These are phyloP conservation scores for Ascocoryne sarcoides DNA, from an alignment of 2,329 filamentous ascomycete species.

Conservation along the genomic window DNA sequence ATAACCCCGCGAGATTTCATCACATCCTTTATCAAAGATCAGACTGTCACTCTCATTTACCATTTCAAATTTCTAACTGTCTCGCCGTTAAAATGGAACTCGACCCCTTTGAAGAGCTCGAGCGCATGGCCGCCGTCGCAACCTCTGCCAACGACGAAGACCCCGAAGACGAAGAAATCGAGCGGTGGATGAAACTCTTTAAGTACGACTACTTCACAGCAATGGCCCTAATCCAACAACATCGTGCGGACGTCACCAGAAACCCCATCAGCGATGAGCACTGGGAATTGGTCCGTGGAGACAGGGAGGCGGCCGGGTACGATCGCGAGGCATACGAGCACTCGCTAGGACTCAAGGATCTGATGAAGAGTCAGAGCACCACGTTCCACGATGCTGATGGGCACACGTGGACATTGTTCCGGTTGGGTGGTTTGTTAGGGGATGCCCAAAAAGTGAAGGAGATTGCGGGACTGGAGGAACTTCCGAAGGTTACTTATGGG, in stretches of 20 bases:
- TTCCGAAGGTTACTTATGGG: slow-evolving; percentile 7
- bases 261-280: slow-evolving; percentile 7
- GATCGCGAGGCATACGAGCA: slow-evolving; percentile 13
- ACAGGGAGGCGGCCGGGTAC: slow-evolving; percentile 4
- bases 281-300: slow-evolving; percentile 6
- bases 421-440: slow-evolving; percentile 8
- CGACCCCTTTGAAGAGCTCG: slow-evolving; percentile 6
- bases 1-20: no score
- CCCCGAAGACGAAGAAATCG: slow-evolving; percentile 2
- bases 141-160: not conserved
- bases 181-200: slow-evolving; percentile 7
- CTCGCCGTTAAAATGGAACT: slow-evolving; percentile 1
- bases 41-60: no score
- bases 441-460: slow-evolving; percentile 5
- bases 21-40: no score
- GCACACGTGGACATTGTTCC: slow-evolving; percentile 5
- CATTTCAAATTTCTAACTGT: no score
- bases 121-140: slow-evolving; percentile 9
- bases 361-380: slow-evolving; percentile 9
- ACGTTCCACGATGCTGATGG: slow-evolving; percentile 6
- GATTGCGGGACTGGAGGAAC: slow-evolving; percentile 5
- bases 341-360: slow-evolving; percentile 3
- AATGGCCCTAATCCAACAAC: slow-evolving; percentile 4
- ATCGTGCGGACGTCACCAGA: slow-evolving; percentile 7
- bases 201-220: slow-evolving; percentile 6